These are phyloP conservation scores for Fibroporia radiculosa DNA, from an alignment of 768 basidiomycete species.

Conservation along the genomic window DNA sequence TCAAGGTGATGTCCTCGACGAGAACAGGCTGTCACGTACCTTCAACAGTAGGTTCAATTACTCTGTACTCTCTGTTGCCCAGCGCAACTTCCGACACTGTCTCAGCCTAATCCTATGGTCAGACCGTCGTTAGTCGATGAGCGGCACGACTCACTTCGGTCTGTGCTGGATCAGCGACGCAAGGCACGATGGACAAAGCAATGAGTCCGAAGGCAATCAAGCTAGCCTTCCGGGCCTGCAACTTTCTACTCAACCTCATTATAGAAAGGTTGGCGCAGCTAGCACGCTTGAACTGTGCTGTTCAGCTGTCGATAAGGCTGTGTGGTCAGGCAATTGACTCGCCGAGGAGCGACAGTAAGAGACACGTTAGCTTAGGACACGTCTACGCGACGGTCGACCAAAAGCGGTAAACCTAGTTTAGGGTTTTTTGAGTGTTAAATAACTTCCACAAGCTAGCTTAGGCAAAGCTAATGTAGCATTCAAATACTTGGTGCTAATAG, in stretches of 20 bases:
- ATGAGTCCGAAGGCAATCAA: constrained; percentile 24
- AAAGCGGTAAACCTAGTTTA: too few species aligned
- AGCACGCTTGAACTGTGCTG: too few species aligned
- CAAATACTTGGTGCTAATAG: too few species aligned
- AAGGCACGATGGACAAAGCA: constrained; percentile 18
- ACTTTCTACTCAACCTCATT: constrained; percentile 7
- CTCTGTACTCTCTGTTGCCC: constrained; percentile 3
- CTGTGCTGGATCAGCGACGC: constrained; percentile 10
- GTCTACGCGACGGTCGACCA: too few species aligned
- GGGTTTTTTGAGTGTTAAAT: too few species aligned
- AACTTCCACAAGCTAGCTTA: too few species aligned
- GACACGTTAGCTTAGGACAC: too few species aligned
- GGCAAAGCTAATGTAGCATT: too few species aligned
- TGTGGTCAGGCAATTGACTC: too few species aligned
- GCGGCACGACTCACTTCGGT: constrained; percentile 7
- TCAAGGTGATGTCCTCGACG: constrained; percentile 6
- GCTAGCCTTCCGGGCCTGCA: constrained; percentile 18
- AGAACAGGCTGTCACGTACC: constrained; percentile 7
- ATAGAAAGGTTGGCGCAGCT: too few species aligned
- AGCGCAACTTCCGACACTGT: constrained; percentile 1
- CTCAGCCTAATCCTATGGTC: neutral
- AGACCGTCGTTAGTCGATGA: neutral
- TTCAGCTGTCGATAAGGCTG: too few species aligned
- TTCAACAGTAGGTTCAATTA: constrained; percentile 16
- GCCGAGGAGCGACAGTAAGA: too few species aligned